A percentile compares a stretch with the other conserved stretches of the same genome.
phyloP scores from a whole-genome alignment of 2,329 filamentous ascomycete genomes.

The Aspergillus felis region DNA sequence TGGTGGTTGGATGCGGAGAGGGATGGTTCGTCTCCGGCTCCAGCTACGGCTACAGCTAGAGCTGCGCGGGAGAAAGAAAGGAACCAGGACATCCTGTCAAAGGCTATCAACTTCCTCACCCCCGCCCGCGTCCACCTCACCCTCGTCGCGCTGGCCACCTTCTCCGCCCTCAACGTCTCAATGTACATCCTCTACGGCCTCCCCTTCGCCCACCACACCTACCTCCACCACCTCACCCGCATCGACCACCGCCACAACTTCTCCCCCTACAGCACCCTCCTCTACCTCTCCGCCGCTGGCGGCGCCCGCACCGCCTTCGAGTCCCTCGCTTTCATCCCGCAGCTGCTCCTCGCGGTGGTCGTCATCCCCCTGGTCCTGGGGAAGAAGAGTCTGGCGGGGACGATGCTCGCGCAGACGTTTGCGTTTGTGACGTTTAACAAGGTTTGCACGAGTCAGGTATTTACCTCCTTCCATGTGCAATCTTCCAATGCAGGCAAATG shows the following conservation, averaged over 20 bases:
- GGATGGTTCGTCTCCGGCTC: slow-evolving; percentile 7
- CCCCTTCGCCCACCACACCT: slow-evolving; percentile 85
- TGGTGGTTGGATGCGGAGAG: slow-evolving; percentile 39
- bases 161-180: slow-evolving; percentile 65
- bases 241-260: slow-evolving; percentile 98
- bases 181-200: slow-evolving; percentile 79
- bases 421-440: slow-evolving; percentile 98
- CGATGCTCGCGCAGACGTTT: slow-evolving; percentile 93
- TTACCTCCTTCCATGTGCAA: too few species aligned
- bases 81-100: slow-evolving; percentile 7
- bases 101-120: slow-evolving; percentile 35
- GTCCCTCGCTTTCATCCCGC: slow-evolving; percentile 82
- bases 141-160: slow-evolving; percentile 66
- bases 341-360: slow-evolving; percentile 74
- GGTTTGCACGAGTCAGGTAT: slow-evolving; percentile 94
- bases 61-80: background rate
- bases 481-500: too few species aligned
- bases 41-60: background rate
- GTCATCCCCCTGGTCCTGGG: slow-evolving; percentile 72
- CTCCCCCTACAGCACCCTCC: slow-evolving; percentile 87
- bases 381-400: slow-evolving; percentile 73
- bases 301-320: slow-evolving; percentile 54
- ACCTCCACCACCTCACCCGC: slow-evolving; percentile 84
- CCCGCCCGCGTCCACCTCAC: slow-evolving; percentile 35
- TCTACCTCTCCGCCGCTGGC: slow-evolving; percentile 77